phyloP scores from a whole-genome alignment of 768 basidiomycete genomes.

The Lactarius pseudohatsudake region DNA sequence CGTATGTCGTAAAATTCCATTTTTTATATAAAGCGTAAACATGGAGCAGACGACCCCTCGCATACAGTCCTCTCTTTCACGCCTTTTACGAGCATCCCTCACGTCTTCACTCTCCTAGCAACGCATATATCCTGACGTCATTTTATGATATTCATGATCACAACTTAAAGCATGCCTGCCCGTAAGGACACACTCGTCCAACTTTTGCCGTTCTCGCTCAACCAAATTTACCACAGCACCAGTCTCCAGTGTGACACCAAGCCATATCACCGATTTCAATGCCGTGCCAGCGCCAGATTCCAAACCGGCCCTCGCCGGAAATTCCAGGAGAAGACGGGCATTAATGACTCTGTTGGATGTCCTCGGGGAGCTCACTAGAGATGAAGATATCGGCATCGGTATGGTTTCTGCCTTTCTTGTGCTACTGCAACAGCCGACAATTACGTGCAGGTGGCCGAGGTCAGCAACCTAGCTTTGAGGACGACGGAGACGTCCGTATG shows the following conservation, averaged over 20 bases:
- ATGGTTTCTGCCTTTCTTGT: conserved; percentile 6
- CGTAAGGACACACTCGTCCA: conserved; percentile 8
- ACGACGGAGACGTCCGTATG: conserved; percentile 67
- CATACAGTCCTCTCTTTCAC: neutral
- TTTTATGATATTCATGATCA: conserved; percentile 3
- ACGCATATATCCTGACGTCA: neutral
- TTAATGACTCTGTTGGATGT: conserved; percentile 49
- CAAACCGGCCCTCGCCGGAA: conserved; percentile 1
- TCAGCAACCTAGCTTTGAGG: conserved; percentile 54
- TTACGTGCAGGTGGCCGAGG: conserved; percentile 22
- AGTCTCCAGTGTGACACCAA: conserved; percentile 6
- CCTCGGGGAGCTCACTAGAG: conserved; percentile 45
- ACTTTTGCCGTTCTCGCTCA: conserved; percentile 1
- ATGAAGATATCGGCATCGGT: conserved; percentile 39
- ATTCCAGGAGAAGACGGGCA: conserved; percentile 43
- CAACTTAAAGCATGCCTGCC: conserved; percentile 11
- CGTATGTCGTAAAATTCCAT: neutral
- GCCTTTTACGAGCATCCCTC: neutral
- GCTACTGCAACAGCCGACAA: neutral
- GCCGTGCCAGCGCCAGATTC: neutral
- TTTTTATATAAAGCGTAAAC: neutral
- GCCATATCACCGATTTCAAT: conserved; percentile 16
- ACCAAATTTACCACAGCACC: conserved; percentile 4
- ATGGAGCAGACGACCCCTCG: neutral
- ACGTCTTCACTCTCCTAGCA: neutral